Evolutionary conservation across 768 basidiomycete genomes (phyloP).

Genomic region (Russula earlei): DNA sequence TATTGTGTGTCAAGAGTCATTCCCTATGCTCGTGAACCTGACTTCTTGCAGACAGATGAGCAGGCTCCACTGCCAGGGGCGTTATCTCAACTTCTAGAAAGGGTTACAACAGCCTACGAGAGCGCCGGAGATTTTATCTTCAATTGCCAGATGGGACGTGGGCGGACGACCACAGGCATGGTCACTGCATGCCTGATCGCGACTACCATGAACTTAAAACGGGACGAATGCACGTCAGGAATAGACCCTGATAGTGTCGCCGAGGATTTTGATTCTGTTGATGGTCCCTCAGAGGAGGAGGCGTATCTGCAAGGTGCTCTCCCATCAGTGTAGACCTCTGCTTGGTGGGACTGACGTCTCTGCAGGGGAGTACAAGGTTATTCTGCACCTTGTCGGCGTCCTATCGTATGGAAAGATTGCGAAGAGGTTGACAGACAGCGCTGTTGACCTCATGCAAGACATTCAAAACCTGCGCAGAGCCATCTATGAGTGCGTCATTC

Average conservation of each 20-base stretch:
- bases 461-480: constrained; percentile 96
- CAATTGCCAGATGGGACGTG: constrained; percentile 96
- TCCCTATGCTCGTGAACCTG: neutral
- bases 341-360: neutral
- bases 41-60: constrained; percentile 73
- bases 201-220: constrained; percentile 53
- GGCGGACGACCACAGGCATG: constrained; percentile 95
- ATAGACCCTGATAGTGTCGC: constrained; percentile 30
- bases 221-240: constrained; percentile 30
- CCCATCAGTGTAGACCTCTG: neutral
- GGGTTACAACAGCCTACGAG: constrained; percentile 49
- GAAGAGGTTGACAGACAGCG: constrained; percentile 81
- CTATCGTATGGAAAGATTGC: constrained; percentile 88
- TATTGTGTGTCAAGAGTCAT: constrained; percentile 49
- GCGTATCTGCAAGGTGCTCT: constrained; percentile 73
- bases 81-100: constrained; percentile 65
- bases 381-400: constrained; percentile 87
- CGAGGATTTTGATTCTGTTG: constrained; percentile 56
- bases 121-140: constrained; percentile 75
- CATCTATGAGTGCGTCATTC: constrained; percentile 72
- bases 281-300: constrained; percentile 80
- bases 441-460: constrained; percentile 88
- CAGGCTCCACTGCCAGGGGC: constrained; percentile 91
- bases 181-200: constrained; percentile 81
- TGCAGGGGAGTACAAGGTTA: constrained; percentile 92